Conservation (phyloP, 768 basidiomycete genomes). For the Dentipellis sp. region DNA sequence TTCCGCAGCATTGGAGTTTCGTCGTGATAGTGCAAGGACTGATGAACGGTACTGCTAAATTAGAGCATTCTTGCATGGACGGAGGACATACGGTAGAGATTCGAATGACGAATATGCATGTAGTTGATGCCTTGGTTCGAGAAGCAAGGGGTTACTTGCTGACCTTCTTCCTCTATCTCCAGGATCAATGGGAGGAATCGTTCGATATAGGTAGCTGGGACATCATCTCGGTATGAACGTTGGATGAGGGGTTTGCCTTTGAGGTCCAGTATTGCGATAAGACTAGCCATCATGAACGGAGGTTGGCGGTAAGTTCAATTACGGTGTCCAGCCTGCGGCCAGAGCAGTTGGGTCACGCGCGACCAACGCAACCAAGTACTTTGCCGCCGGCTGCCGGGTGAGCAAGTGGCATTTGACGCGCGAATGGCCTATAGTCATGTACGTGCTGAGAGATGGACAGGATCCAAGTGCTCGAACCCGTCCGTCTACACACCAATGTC, state of each 20-base stretch:
- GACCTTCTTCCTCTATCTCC: constrained; percentile 95
- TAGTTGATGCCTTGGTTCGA: constrained; percentile 94
- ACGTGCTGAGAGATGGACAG: constrained; percentile 52
- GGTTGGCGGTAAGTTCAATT: no score
- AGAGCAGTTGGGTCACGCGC: no score
- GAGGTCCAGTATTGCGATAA: constrained; percentile 94
- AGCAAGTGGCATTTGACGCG: no score
- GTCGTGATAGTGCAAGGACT: constrained; percentile 95
- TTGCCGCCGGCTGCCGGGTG: no score
- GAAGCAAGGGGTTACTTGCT: constrained; percentile 94
- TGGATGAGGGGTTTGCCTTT: constrained; percentile 99
- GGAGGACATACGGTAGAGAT: constrained; percentile 75
- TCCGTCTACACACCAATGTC: constrained; percentile 15
- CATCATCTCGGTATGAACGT: constrained; percentile 93
- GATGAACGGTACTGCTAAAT: neutral
- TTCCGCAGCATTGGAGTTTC: constrained; percentile 93
- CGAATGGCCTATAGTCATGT: no score
- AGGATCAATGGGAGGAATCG: constrained; percentile 88
- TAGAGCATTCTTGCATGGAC: neutral
- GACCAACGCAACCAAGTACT: neutral
- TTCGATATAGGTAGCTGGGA: constrained; percentile 82
- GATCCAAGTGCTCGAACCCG: constrained; percentile 77
- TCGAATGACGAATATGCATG: constrained; percentile 97
- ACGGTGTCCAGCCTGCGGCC: no score
- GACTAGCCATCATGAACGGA: constrained; percentile 37